A percentile compares a stretch with the other conserved stretches of the same genome.
These are phyloP conservation scores for Beta corolliflora DNA, from an alignment of 179 eudicot species.

Conservation along the genomic window DNA sequence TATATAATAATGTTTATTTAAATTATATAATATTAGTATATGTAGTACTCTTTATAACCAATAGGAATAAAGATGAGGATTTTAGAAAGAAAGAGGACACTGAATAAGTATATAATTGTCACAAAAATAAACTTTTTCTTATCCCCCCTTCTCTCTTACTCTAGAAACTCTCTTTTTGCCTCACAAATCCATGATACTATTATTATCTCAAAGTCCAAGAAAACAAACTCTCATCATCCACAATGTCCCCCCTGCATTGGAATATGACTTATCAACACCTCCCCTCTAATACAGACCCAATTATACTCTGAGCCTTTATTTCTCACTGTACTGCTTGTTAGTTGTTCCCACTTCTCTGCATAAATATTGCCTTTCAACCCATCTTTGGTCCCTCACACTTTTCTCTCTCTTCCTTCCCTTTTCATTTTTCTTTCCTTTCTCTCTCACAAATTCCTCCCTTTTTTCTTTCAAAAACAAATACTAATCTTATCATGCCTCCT, in stretches of 20 bases:
- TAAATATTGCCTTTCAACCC: conserved; percentile 14
- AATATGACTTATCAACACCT: conserved; percentile 42
- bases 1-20: too few relatives aligned
- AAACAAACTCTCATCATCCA: conserved; percentile 45
- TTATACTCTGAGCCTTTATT: conserved; percentile 31
- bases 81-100: too few relatives aligned
- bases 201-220: conserved; percentile 31
- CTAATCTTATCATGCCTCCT: conserved; percentile 1
- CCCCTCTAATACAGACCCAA: conserved; percentile 22
- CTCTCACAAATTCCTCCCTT: neutral
- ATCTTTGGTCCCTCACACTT: neutral
- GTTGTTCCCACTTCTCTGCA: conserved; percentile 15
- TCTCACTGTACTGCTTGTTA: conserved; percentile 9
- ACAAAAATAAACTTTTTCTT: too few relatives aligned
- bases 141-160: too few relatives aligned
- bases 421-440: neutral
- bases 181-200: too few relatives aligned
- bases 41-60: neutral
- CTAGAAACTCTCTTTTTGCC: neutral
- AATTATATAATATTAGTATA: too few relatives aligned
- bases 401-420: neutral
- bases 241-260: conserved; percentile 46
- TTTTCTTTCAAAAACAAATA: neutral
- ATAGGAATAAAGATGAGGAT: too few relatives aligned
- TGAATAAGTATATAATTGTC: neutral